Base-by-base conservation (phyloP, 352 stramenopile species). In the Phytophthora capsici region DNA sequence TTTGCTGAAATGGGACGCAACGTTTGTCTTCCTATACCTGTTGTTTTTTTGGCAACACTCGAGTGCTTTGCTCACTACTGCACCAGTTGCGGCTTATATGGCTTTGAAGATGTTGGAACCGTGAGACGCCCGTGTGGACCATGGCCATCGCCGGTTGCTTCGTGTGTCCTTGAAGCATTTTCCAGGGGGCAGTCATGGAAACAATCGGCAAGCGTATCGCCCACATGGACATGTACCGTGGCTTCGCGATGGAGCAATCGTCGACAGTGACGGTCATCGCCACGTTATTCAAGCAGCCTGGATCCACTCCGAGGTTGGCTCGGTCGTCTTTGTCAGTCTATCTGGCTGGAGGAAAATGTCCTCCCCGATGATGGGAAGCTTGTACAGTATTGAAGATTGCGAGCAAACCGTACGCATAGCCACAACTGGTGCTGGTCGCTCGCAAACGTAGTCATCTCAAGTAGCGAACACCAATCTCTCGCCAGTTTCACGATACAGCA, bases 41-140 rank as follows among this genome's bases (percentile, higher is more conserved):
- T 72, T 95, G 78, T 96, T 17, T 73, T 94, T 28, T 89, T 89
- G 14, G 78, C 86, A 30, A 83, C 68, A 28, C 63, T 93, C 17
- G 79, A 89, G 53, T 88, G 84, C 16, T 95, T 92, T 63, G 73
- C 77, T 1, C 88, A 96, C 81, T 2, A 93, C 93, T 32, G 86
- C 69, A 4, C 84, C 89, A 0, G 64, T 95, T 19, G 68, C 67
- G 22, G 84, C 75, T n/a, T n/a, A n/a, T n/a, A 73, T 10, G 82
- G 78, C 17, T 48, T 64, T 7, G 40, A 60, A 6, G 36, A 54
- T 75, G 73, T 41, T 36, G 34, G 3, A 67, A 38, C 43, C 40
- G 47, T 0, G 57, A 72, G 51, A 63, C 48, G 3, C 61, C 56
- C 16, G 85, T 84, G 65, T 96, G 86, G 85, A 77, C 91, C 61